Evolutionary conservation across 208 protist genomes (phyloP), one percentile per base, ranked within the genome.

Genomic region (Strigomonas galati): DNA sequence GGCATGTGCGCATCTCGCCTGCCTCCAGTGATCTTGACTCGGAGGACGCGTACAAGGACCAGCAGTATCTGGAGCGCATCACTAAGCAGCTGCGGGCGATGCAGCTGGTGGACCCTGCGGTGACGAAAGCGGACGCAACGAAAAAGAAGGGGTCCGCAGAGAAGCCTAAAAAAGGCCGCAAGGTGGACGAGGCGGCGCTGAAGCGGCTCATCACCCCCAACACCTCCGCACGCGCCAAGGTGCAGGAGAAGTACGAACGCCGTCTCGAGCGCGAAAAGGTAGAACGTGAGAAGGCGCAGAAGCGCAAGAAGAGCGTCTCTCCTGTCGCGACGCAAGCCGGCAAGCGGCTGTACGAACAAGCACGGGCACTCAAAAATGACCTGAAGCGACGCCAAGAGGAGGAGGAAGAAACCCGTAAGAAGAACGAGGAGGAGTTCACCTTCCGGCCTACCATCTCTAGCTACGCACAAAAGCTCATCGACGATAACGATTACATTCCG

Each of bases 381-480:
- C 28, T 75, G 60, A 69, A 67, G 60, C 23, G 48, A 43, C 23
- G 71, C 62, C 71, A 65, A 56, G 61, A 65, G 21, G 62, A 81
- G 61, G 55, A 65, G 27, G 57, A n/a, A 30, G 49, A 74, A 62
- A 27, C 37, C 35, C 56, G 21, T 48, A 64, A 57, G 27, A 63
- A 76, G 62, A 56, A 72, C 43, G 73, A 72, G 21, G 67, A 79
- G 62, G 69, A 64, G 62, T 81, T 71, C 57, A 84, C 78, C 35
- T 94, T 94, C 63, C 64, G 71, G 52, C 88, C 88, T 12, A 68
- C 71, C 58, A 82, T 94, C 44, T 87, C 88, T 9, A 27, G 43
- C 10, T 73, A 79, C 44, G 79, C 88, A 1, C 70, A 72, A 19
- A 49, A 57, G 12, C 44, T 88, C 0, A 72, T 71, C 7, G 35